Evolutionary conservation across 768 basidiomycete genomes (phyloP).

Genomic region (Steccherinum ochraceum): DNA sequence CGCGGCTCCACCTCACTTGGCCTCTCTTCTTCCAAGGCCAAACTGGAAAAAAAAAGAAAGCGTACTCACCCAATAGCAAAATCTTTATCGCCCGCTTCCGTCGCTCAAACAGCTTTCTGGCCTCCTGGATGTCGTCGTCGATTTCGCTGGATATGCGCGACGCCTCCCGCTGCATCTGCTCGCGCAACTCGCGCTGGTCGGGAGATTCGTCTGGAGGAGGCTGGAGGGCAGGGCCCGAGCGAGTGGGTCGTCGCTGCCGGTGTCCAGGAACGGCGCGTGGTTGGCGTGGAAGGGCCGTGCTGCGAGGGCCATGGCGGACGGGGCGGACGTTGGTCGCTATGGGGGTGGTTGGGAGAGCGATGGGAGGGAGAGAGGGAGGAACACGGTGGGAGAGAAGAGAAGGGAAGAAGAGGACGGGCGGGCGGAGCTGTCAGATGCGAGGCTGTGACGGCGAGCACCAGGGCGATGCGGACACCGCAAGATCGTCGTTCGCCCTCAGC

Average conservation of each 20-base stretch:
- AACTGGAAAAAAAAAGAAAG: neutral
- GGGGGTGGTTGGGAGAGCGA: too few relatives aligned
- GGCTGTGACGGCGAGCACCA: too few relatives aligned
- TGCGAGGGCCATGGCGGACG: constrained; percentile 8
- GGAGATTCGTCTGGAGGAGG: constrained; percentile 31
- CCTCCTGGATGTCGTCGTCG: constrained; percentile 38
- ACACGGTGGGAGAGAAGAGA: too few relatives aligned
- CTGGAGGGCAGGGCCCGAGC: constrained; percentile 19
- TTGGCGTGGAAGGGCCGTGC: constrained; percentile 12
- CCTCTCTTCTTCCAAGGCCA: too few relatives aligned
- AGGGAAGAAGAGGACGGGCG: too few relatives aligned
- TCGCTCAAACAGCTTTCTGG: constrained; percentile 40
- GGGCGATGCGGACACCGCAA: too few relatives aligned
- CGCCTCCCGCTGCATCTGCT: constrained; percentile 35
- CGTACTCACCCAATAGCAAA: constrained; percentile 42
- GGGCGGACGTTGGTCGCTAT: too few relatives aligned
- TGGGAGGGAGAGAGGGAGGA: too few relatives aligned
- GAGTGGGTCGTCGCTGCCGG: constrained; percentile 29
- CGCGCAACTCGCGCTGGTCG: constrained; percentile 28
- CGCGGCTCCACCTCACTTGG: neutral
- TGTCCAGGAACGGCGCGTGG: constrained; percentile 9
- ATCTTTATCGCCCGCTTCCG: constrained; percentile 48
- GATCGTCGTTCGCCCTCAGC: too few relatives aligned
- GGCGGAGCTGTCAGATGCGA: too few relatives aligned
- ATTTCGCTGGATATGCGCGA: constrained; percentile 40